These are phyloP conservation scores for Puccinia triticina DNA, from an alignment of 1,284 basidiomycete genomes.

Conservation along the genomic window DNA sequence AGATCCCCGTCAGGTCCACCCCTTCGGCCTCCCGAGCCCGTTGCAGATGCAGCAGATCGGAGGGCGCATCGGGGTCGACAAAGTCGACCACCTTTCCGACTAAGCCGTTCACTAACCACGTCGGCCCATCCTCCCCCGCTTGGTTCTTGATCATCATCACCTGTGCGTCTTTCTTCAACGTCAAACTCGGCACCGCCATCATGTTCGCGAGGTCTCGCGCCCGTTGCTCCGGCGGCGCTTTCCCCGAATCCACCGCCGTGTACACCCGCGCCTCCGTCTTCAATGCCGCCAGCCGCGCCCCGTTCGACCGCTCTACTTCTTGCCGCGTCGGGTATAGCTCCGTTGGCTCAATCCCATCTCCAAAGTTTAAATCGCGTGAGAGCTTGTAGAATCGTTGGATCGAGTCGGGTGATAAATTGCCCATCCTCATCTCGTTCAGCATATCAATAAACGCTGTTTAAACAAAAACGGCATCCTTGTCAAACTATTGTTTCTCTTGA, in stretches of 20 bases:
- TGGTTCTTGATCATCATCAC: constrained; percentile 77
- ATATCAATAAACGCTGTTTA: constrained; percentile 77
- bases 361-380: constrained; percentile 67
- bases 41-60: constrained; percentile 49
- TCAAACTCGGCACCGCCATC: constrained; percentile 63
- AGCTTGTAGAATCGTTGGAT: constrained; percentile 69
- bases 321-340: constrained; percentile 83
- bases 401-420: constrained; percentile 68
- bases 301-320: constrained; percentile 79
- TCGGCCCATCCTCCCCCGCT: constrained; percentile 63
- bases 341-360: constrained; percentile 76
- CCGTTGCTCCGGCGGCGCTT: constrained; percentile 23
- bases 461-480: neutral
- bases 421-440: constrained; percentile 86
- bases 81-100: constrained; percentile 76
- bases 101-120: constrained; percentile 77
- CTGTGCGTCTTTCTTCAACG: constrained; percentile 70
- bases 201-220: constrained; percentile 56
- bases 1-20: constrained; percentile 10
- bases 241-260: constrained; percentile 54
- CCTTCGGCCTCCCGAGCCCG: neutral
- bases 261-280: constrained; percentile 52
- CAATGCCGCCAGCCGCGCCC: constrained; percentile 66
- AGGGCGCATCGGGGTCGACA: constrained; percentile 59
- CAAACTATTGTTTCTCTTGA: neutral